Base-by-base conservation (phyloP, 176 grass and related monocot genomes). In the Triticum turgidum region DNA sequence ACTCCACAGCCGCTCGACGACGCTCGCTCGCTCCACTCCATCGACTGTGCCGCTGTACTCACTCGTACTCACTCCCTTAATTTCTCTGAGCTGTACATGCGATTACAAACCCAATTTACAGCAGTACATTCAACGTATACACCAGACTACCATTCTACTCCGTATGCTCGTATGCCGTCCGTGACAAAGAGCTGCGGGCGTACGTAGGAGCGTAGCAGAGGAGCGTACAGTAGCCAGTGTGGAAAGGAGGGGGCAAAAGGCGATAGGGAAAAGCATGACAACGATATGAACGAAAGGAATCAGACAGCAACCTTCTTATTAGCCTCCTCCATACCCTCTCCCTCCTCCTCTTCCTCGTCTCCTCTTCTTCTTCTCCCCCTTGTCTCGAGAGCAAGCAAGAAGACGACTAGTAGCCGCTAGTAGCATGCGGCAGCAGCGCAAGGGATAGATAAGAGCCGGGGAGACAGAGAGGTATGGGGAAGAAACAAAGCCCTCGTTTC, bases 231-330 rank as follows among this genome's bases (percentile, higher is more conserved):
- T 69, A 75, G n/a, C 11, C 9, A 69, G 87, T 74, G 84, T 82
- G 65, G 86, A 87, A 88, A 74, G 54, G 21, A 72, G 73, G 89
- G 66, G 49, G 21, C 78, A 69, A 82, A 83, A 78, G 63, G 68
- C 61, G 72, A 85, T 68, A 81, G 86, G 77, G 88, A 97, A 86
- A 86, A 85, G 77, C 73, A 76, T 95, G 95, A 95, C 80, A 90
- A 91, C 73, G 85, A 93, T 78, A 76, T 81, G 88, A 92, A 84
- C 69, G 90, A 93, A 88, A 93, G 85, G 89, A 93, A 85, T 87
- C 80, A 92, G 86, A 92, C 87, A 98, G 85, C 89, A 89, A 83
- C 86, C 88, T 83, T 84, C 88, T 86, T 56, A 89, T 86, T 56
- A 89, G 69, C 82, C 91, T 82, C 76, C 82, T 78, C 82, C 91